phyloP scores from a whole-genome alignment of 2,329 filamentous ascomycete genomes.

The Clonostachys chloroleuca region DNA sequence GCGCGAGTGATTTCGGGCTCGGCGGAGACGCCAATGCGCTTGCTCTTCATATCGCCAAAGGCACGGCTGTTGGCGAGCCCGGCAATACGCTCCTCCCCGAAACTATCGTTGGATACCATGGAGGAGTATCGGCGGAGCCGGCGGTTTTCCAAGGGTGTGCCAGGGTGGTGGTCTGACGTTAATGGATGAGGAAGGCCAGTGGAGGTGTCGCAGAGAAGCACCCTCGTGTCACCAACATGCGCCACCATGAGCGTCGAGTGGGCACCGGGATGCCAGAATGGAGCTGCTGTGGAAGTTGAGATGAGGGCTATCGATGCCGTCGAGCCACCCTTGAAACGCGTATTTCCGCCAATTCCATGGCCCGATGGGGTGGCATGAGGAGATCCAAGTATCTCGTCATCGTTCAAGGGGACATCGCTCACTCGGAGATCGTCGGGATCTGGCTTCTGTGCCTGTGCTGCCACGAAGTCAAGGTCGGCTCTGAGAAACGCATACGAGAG shows the following conservation, averaged over 20 bases:
- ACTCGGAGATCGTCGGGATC: slow-evolving; percentile 66
- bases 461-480: slow-evolving; percentile 90
- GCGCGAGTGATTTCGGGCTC: slow-evolving; percentile 84
- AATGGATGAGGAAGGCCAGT: slow-evolving; percentile 77
- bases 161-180: slow-evolving; percentile 90
- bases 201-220: slow-evolving; percentile 81
- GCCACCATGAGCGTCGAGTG: slow-evolving; percentile 80
- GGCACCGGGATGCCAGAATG: slow-evolving; percentile 91
- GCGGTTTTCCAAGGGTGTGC: slow-evolving; percentile 76
- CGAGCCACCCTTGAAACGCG: slow-evolving; percentile 87
- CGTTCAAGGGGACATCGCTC: slow-evolving; percentile 75
- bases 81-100: slow-evolving; percentile 92
- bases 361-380: slow-evolving; percentile 49
- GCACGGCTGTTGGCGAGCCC: slow-evolving; percentile 91
- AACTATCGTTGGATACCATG: slow-evolving; percentile 85
- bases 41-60: slow-evolving; percentile 88
- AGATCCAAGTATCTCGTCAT: slow-evolving; percentile 73
- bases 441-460: slow-evolving; percentile 81
- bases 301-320: slow-evolving; percentile 88
- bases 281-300: slow-evolving; percentile 84
- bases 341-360: slow-evolving; percentile 65
- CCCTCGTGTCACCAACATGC: slow-evolving; percentile 90
- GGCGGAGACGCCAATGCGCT: slow-evolving; percentile 89
- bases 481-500: slow-evolving; percentile 90
- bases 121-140: slow-evolving; percentile 81